A percentile compares a stretch with the other conserved stretches of the same genome.
Conservation (phyloP, 768 basidiomycete species). For the Rhodocollybia butyracea region DNA sequence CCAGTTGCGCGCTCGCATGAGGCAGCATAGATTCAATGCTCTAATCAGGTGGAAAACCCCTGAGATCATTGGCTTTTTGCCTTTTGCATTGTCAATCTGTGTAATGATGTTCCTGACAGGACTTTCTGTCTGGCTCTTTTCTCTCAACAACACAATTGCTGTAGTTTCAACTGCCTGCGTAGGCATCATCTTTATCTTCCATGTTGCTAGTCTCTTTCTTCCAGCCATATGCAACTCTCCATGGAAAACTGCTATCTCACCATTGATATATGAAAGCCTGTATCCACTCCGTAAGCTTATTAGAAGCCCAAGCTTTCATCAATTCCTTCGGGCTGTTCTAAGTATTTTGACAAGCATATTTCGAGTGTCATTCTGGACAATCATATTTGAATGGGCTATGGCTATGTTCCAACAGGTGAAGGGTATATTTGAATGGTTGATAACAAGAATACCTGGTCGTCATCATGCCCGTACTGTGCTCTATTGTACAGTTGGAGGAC, state of each 20-base stretch:
- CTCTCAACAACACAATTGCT: constrained; percentile 12
- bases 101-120: constrained; percentile 18
- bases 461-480: no score
- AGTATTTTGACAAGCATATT: not conserved
- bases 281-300: constrained; percentile 3
- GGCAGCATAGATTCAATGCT: constrained; percentile 11
- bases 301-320: not conserved
- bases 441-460: no score
- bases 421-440: no score
- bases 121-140: constrained; percentile 16
- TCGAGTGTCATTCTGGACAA: not conserved
- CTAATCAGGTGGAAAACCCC: constrained; percentile 11
- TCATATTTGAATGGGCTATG: no score
- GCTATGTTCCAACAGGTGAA: no score
- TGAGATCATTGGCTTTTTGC: constrained; percentile 15
- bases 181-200: constrained; percentile 12
- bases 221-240: constrained; percentile 18
- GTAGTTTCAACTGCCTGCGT: constrained; percentile 12
- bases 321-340: not conserved
- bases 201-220: constrained; percentile 14
- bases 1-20: constrained; percentile 10
- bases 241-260: constrained; percentile 19
- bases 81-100: constrained; percentile 17
- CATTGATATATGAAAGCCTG: constrained; percentile 10
- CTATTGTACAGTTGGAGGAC: no score